A percentile compares a stretch with the other conserved stretches of the same genome.
phyloP scores from a whole-genome alignment of 2,329 filamentous ascomycete species.

The Alternaria ventricosa region DNA sequence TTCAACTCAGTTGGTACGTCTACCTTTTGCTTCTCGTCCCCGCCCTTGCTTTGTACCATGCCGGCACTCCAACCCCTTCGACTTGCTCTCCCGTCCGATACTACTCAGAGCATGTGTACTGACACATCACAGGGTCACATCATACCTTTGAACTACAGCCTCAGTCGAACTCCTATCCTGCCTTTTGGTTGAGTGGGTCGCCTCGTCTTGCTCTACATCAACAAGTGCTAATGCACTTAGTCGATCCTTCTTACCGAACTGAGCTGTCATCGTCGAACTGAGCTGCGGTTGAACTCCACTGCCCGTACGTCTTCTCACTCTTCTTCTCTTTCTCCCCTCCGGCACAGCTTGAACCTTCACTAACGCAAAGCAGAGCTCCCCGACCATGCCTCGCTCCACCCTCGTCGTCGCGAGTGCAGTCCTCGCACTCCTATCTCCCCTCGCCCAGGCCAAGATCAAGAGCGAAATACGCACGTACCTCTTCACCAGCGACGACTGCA shows the following conservation, averaged over 20 bases:
- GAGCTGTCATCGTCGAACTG: background rate
- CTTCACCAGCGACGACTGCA: constrained; percentile 25
- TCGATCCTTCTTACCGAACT: background rate
- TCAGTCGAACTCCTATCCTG: background rate
- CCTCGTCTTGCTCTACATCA: background rate
- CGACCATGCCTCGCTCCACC: constrained; percentile 18
- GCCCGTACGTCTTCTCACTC: background rate
- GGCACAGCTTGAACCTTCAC: background rate
- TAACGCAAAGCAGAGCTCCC: background rate
- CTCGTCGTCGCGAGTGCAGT: constrained; percentile 17
- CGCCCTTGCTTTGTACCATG: background rate
- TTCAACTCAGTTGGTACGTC: background rate
- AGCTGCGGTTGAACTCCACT: background rate
- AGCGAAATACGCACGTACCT: constrained; percentile 18
- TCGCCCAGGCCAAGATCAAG: constrained; percentile 20
- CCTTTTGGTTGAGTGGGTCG: background rate
- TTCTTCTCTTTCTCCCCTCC: no score
- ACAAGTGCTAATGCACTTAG: background rate
- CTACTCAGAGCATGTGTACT: background rate
- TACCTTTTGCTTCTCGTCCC: background rate
- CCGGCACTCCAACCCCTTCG: background rate
- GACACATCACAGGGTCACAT: background rate
- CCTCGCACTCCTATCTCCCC: constrained; percentile 19
- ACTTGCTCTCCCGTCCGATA: background rate
- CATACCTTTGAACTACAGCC: background rate